phyloP scores from a whole-genome alignment of 1,284 basidiomycete genomes.

The Austropuccinia psidii region DNA sequence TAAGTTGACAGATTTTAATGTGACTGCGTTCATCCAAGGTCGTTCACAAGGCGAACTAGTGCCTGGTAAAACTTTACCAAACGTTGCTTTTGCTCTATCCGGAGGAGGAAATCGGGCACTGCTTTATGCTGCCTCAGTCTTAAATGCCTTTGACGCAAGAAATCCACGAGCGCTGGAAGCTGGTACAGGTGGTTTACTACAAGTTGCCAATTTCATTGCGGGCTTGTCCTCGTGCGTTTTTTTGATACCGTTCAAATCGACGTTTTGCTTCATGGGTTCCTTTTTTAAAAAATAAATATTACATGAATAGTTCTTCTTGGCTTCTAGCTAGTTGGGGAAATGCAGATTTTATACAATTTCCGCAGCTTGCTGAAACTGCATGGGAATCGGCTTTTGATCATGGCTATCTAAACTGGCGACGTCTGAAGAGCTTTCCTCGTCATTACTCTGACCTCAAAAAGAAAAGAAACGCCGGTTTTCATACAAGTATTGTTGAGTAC shows the following conservation, averaged over 20 bases:
- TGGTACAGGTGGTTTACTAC: constrained; percentile 17
- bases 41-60: neutral
- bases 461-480: constrained; percentile 26
- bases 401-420: constrained; percentile 15
- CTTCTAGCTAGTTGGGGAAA: constrained; percentile 17
- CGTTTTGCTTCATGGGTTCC: too few species aligned
- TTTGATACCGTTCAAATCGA: too few species aligned
- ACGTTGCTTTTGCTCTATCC: constrained; percentile 16
- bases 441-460: constrained; percentile 4
- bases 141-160: constrained; percentile 21
- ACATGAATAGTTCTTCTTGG: constrained; percentile 24
- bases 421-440: neutral
- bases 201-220: constrained; percentile 17
- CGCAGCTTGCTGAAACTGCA: neutral
- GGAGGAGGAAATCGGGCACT: constrained; percentile 33
- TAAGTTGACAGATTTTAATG: constrained; percentile 8
- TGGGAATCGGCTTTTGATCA: constrained; percentile 4
- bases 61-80: constrained; percentile 13
- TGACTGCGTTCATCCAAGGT: neutral
- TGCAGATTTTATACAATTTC: constrained; percentile 1
- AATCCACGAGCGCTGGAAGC: constrained; percentile 4
- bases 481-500: constrained; percentile 17
- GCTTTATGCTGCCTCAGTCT: constrained; percentile 2
- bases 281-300: too few species aligned
- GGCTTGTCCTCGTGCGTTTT: constrained; percentile 25